Evolutionary conservation across 169 alveolate species (phyloP).

Genomic region (Cryptosporidium canis): DNA sequence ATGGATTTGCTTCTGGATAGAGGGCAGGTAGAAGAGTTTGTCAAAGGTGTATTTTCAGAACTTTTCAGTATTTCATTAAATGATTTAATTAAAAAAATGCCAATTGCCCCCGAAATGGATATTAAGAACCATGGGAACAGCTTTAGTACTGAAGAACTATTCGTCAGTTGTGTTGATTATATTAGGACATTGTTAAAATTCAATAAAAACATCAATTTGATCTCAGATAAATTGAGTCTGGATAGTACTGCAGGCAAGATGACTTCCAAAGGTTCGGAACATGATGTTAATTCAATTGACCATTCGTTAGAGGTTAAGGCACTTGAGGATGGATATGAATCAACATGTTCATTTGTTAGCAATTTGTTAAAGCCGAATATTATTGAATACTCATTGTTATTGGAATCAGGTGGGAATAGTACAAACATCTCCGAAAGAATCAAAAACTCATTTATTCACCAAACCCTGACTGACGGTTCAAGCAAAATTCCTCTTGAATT

Average conservation of each 20-base stretch:
- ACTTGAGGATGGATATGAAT: conserved; percentile 34
- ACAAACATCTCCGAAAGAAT: neutral
- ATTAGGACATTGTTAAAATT: conserved; percentile 17
- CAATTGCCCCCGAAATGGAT: conserved; percentile 47
- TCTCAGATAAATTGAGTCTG: neutral
- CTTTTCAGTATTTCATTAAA: conserved; percentile 22
- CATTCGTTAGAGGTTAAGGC: neutral
- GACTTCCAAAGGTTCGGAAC: neutral
- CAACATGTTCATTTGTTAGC: neutral
- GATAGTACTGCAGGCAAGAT: neutral
- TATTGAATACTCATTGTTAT: neutral
- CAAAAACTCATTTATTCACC: conserved; percentile 41
- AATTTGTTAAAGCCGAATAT: conserved; percentile 5
- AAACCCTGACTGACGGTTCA: conserved; percentile 42
- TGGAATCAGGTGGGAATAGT: neutral
- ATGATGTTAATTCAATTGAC: neutral
- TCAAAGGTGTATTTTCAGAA: conserved; percentile 39
- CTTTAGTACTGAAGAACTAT: neutral
- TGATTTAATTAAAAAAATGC: conserved; percentile 13
- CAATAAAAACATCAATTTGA: conserved; percentile 7
- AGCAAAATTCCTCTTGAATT: conserved; percentile 37
- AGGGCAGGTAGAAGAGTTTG: conserved; percentile 72
- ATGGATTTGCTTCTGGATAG: conserved; percentile 69
- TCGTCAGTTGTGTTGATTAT: conserved; percentile 5
- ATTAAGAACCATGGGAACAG: neutral